These are phyloP conservation scores for Sclerotinia minor DNA, from an alignment of 2,329 filamentous ascomycete genomes.

Conservation along the genomic window DNA sequence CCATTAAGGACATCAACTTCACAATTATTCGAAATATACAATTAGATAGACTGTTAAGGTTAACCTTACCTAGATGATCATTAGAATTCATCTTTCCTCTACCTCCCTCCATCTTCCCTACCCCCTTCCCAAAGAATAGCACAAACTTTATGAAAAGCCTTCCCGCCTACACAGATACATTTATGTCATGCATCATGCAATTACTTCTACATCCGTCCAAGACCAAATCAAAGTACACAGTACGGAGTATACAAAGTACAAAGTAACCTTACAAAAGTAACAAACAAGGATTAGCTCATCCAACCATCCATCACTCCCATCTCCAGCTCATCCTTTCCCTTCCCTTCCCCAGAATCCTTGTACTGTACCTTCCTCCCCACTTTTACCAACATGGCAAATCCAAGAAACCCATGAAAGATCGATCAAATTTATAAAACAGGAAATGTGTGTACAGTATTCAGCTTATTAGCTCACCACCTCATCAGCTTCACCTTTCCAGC, in stretches of 20 bases:
- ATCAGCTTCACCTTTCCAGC: not conserved
- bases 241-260: not conserved
- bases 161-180: not conserved
- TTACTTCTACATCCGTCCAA: no score
- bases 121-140: no score
- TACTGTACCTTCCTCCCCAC: not conserved
- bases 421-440: not conserved
- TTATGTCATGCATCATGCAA: not conserved
- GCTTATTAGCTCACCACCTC: no score
- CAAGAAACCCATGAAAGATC: constrained; percentile 1
- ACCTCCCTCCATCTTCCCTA: no score
- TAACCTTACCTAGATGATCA: no score
- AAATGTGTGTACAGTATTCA: no score
- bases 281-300: not conserved
- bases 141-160: no score
- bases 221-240: no score
- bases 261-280: no score
- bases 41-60: not conserved
- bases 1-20: not conserved
- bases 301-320: no score
- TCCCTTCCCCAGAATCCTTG: not conserved
- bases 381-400: not conserved
- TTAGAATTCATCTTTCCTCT: no score
- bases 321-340: not conserved
- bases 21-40: not conserved